Percentiles rank a stretch among this genome's conserved stretches.
Conservation (phyloP, 805 yeast species). For the Debaryomyces castellii region DNA sequence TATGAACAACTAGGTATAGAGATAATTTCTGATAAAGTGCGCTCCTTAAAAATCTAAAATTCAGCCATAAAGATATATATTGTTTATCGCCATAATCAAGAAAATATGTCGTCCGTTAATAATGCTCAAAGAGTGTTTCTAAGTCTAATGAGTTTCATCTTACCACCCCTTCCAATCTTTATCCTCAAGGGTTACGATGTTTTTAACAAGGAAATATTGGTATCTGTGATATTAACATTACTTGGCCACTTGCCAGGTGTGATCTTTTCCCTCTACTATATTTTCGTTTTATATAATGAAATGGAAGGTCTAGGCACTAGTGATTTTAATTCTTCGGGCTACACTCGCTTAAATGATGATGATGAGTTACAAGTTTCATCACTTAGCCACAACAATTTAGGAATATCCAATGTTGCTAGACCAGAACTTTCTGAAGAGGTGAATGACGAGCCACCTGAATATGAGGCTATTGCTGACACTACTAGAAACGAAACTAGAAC, state of each 20-base stretch:
- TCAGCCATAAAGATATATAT: not conserved
- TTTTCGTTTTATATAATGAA: constrained; percentile 18
- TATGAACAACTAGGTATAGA: not conserved
- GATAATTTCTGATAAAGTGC: not conserved
- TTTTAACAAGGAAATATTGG: constrained; percentile 33
- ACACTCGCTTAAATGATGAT: constrained; percentile 20
- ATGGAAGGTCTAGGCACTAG: not conserved
- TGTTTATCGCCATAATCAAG: not conserved
- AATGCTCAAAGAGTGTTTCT: constrained; percentile 22
- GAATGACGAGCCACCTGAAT: constrained; percentile 18
- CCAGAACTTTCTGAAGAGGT: constrained; percentile 2
- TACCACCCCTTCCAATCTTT: constrained; percentile 41
- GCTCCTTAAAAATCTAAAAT: not conserved
- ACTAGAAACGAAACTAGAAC: constrained; percentile 9
- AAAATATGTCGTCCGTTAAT: not conserved
- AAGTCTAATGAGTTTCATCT: constrained; percentile 28
- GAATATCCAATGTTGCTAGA: not conserved
- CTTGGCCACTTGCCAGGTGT: constrained; percentile 35
- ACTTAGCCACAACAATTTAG: not conserved
- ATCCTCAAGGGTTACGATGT: constrained; percentile 27
- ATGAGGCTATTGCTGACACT: constrained; percentile 25
- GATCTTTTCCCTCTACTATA: constrained; percentile 29
- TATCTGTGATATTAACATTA: constrained; percentile 29
- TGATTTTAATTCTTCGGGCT: constrained; percentile 12
- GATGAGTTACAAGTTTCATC: constrained; percentile 1